A percentile compares a stretch with the other conserved stretches of the same genome.
Conservation (phyloP, 1,139 yeast genomes). For the Diutina mesorugosa region DNA sequence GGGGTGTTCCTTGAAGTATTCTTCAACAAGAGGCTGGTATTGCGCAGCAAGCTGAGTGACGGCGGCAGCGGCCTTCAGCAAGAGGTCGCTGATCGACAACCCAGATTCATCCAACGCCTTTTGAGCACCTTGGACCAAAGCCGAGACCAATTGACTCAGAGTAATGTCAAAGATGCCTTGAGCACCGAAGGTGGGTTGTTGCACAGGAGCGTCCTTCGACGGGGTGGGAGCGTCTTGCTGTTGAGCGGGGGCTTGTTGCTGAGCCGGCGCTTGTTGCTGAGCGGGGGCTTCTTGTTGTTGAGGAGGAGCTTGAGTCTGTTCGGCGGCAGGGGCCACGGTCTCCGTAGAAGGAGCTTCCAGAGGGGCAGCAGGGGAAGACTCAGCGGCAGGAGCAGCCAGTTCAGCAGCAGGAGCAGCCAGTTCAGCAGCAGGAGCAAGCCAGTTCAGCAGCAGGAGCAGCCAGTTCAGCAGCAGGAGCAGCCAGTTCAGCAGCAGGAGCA, state of each 20-base stretch:
- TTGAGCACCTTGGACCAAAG: neutral
- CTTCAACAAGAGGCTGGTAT: neutral
- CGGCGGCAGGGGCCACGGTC: neutral
- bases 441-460: neutral
- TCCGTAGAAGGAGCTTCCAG: neutral
- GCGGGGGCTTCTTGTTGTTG: neutral
- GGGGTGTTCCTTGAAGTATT: neutral
- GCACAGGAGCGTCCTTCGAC: too few species aligned
- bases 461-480: neutral
- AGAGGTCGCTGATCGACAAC: neutral
- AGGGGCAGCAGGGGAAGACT: neutral
- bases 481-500: neutral
- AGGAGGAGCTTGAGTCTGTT: neutral
- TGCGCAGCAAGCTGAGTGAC: neutral
- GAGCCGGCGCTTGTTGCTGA: neutral
- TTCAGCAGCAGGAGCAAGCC: too few species aligned
- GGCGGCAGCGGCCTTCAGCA: neutral
- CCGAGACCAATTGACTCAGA: neutral
- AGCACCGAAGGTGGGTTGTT: neutral
- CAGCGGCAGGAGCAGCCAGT: neutral
- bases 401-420: neutral
- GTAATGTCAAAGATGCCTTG: neutral
- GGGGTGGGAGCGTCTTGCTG: too few species aligned
- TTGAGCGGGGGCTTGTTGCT: neutral
- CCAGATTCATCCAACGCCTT: neutral